Percentiles rank a stretch among this genome's conserved stretches.
Conservation (phyloP, 208 protist genomes). For the Vickermania ingenoplastis region DNA sequence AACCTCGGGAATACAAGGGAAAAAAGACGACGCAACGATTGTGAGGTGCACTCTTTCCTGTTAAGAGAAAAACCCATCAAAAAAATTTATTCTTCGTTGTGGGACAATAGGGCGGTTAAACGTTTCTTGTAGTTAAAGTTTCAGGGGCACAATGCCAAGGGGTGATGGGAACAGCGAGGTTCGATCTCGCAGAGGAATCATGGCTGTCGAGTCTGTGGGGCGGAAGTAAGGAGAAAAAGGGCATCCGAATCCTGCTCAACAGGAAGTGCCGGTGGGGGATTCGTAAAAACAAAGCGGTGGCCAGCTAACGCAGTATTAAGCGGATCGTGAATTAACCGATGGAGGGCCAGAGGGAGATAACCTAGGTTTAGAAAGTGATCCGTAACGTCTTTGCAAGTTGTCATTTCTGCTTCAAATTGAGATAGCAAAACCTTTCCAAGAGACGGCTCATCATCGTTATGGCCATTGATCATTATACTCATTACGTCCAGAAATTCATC, state of each 20-base stretch:
- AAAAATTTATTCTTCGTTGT: too few relatives aligned
- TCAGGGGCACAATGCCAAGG: too few relatives aligned
- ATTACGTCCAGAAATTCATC: conserved; percentile 75
- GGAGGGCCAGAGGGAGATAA: conserved; percentile 61
- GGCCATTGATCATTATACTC: conserved; percentile 64
- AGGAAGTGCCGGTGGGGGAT: conserved; percentile 51
- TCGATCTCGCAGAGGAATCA: too few relatives aligned
- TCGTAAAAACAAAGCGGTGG: conserved; percentile 71
- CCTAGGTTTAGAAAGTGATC: conserved; percentile 50
- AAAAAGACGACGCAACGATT: too few relatives aligned
- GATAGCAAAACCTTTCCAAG: conserved; percentile 45
- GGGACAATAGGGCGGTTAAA: too few relatives aligned
- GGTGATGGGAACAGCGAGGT: too few relatives aligned
- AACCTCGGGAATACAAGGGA: too few relatives aligned
- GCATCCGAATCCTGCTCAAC: conserved; percentile 46
- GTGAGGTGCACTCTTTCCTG: too few relatives aligned
- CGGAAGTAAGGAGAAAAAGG: conserved; percentile 58
- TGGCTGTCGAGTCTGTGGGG: neutral
- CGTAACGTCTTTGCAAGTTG: conserved; percentile 69
- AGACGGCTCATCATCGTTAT: conserved; percentile 40
- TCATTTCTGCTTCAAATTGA: conserved; percentile 31
- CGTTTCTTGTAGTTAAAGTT: too few relatives aligned
- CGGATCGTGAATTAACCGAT: conserved; percentile 49
- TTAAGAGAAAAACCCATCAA: too few relatives aligned
- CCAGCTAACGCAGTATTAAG: conserved; percentile 50